Conservation (phyloP, 2,329 filamentous ascomycete species). For the Hyphodiscus sp. region DNA sequence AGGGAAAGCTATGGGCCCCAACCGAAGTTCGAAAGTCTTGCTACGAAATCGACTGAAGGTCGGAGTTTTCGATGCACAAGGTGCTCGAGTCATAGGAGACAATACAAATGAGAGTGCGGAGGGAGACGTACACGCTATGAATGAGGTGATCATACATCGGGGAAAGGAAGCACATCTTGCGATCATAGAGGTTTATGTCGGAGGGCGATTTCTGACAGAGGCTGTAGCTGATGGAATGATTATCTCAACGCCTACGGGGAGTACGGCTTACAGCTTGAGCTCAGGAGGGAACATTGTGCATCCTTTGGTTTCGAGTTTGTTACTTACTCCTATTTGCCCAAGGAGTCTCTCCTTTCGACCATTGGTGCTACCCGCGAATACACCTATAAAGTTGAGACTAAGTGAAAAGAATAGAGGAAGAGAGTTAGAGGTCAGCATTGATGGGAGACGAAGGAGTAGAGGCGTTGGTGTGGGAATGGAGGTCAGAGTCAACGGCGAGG, state of each 20-base stretch:
- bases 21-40: constrained; percentile 71
- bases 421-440: constrained; percentile 73
- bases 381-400: constrained; percentile 73
- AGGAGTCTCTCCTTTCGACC: constrained; percentile 88
- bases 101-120: constrained; percentile 27
- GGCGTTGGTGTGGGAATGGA: constrained; percentile 72
- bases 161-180: constrained; percentile 86
- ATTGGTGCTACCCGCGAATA: constrained; percentile 80
- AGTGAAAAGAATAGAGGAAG: constrained; percentile 73
- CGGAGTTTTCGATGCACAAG: constrained; percentile 69
- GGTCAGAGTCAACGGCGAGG: constrained; percentile 81
- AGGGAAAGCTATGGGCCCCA: constrained; percentile 74
- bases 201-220: constrained; percentile 83
- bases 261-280: constrained; percentile 91
- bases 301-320: constrained; percentile 78
- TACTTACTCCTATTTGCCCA: constrained; percentile 91
- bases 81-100: constrained; percentile 46
- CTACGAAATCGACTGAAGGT: constrained; percentile 83
- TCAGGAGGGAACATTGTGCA: constrained; percentile 91
- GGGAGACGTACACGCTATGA: constrained; percentile 63
- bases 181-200: constrained; percentile 86
- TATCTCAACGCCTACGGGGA: constrained; percentile 87
- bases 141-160: constrained; percentile 90
- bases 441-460: constrained; percentile 60
- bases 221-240: constrained; percentile 94